phyloP scores from a whole-genome alignment of 2,329 filamentous ascomycete species.

The Endocalyx cinctus region DNA sequence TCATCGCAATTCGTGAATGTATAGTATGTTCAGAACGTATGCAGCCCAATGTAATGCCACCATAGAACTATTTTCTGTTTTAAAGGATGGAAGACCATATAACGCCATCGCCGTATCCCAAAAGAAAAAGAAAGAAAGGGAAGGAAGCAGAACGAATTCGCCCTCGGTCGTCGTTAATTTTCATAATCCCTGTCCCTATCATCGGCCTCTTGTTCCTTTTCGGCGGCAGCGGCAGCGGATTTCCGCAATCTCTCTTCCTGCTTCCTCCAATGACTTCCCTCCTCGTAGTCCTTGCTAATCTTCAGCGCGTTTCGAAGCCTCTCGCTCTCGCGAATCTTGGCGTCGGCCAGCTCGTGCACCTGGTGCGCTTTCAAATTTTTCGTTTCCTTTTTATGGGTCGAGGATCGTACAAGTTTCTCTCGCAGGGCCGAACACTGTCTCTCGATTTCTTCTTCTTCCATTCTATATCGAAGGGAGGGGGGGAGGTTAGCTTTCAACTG shows the following conservation, averaged over 20 bases:
- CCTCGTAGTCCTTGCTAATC: slow-evolving; percentile 80
- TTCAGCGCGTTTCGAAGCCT: slow-evolving; percentile 79
- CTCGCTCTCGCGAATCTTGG: slow-evolving; percentile 95
- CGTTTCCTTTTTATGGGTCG: slow-evolving; percentile 47
- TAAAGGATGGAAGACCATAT: too few species aligned
- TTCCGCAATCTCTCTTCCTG: slow-evolving; percentile 66
- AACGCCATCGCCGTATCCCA: too few species aligned
- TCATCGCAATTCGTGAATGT: too few species aligned
- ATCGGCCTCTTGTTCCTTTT: slow-evolving; percentile 27
- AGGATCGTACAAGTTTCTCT: slow-evolving; percentile 58
- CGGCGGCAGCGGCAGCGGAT: too few species aligned
- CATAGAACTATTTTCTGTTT: too few species aligned
- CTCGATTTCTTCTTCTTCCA: slow-evolving; percentile 90
- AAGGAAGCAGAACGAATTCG: too few species aligned
- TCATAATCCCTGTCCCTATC: slow-evolving; percentile 2
- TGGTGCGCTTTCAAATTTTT: slow-evolving; percentile 81
- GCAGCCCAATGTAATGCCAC: too few species aligned
- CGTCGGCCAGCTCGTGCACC: slow-evolving; percentile 92
- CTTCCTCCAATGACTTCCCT: slow-evolving; percentile 79
- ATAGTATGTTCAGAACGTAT: too few species aligned
- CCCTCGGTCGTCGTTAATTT: slow-evolving; percentile 3
- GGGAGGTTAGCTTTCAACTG: too few species aligned
- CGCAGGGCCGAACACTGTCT: slow-evolving; percentile 63
- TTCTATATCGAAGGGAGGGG: slow-evolving; percentile 42
- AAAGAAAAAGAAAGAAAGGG: too few species aligned